Conservation (phyloP, 2,329 filamentous ascomycete genomes). For the Tolypocladium album region DNA sequence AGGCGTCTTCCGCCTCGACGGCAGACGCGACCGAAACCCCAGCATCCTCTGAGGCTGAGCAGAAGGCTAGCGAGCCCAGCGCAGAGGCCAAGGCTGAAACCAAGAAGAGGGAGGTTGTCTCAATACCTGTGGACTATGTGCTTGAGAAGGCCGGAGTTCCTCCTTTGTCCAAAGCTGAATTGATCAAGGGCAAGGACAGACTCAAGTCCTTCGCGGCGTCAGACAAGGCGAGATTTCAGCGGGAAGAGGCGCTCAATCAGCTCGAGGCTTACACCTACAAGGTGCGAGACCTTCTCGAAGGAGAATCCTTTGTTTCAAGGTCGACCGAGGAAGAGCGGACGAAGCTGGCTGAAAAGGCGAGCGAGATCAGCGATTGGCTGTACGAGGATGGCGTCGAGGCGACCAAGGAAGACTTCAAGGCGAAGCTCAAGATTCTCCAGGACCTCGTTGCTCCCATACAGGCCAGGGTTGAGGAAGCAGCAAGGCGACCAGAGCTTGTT, state of each 20-base stretch:
- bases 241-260: constrained; percentile 83
- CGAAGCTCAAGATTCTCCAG: constrained; percentile 66
- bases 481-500: constrained; percentile 60
- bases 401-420: constrained; percentile 60
- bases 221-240: constrained; percentile 62
- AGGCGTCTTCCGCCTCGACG: constrained; percentile 11
- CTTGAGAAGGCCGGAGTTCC: constrained; percentile 40
- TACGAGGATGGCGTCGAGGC: constrained; percentile 77
- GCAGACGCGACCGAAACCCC: constrained; percentile 10
- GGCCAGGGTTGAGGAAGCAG: constrained; percentile 61
- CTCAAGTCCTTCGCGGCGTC: constrained; percentile 79
- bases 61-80: constrained; percentile 26
- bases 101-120: constrained; percentile 49
- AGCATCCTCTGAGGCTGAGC: constrained; percentile 18
- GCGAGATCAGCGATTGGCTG: constrained; percentile 75
- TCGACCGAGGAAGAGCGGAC: constrained; percentile 60
- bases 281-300: constrained; percentile 70
- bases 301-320: constrained; percentile 59
- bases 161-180: constrained; percentile 35
- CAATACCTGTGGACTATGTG: constrained; percentile 39
- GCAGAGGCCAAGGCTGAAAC: constrained; percentile 38
- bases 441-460: constrained; percentile 69
- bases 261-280: constrained; percentile 93
- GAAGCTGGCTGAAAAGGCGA: constrained; percentile 56
- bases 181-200: constrained; percentile 51